These are phyloP conservation scores for Plasmodium knowlesi DNA, from an alignment of 169 alveolate genomes.

Conservation along the genomic window DNA sequence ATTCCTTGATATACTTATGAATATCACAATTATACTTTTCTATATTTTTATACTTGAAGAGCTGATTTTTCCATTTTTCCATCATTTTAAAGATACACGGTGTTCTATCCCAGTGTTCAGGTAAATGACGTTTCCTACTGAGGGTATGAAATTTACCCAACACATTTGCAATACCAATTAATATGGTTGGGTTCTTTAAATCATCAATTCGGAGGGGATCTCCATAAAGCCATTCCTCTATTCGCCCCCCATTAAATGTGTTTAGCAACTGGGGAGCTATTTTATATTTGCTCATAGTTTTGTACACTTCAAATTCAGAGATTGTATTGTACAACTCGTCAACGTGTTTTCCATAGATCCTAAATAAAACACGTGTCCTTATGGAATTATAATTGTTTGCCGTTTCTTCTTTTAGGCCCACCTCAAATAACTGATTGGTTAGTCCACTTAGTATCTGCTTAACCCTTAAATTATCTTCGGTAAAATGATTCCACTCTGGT, in stretches of 20 bases:
- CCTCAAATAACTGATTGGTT: conserved; percentile 81
- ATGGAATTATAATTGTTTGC: conserved; percentile 26
- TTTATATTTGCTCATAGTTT: conserved; percentile 78
- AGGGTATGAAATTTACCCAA: conserved; percentile 75
- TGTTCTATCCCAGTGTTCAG: conserved; percentile 78
- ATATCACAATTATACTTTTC: conserved; percentile 46
- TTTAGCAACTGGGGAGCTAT: conserved; percentile 82
- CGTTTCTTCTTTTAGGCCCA: conserved; percentile 65
- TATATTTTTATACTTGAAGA: conserved; percentile 35
- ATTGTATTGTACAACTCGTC: conserved; percentile 79
- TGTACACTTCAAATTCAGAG: conserved; percentile 82
- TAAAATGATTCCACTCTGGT: conserved; percentile 76
- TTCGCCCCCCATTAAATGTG: conserved; percentile 84
- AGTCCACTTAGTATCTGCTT: conserved; percentile 80
- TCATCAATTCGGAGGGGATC: conserved; percentile 78
- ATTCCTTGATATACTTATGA: conserved; percentile 44
- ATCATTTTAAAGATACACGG: conserved; percentile 73
- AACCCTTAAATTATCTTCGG: conserved; percentile 71
- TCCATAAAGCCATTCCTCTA: conserved; percentile 87
- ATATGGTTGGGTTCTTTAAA: conserved; percentile 77
- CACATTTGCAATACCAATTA: conserved; percentile 80
- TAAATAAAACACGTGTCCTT: conserved; percentile 76
- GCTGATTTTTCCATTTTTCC: conserved; percentile 71
- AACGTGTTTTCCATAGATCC: conserved; percentile 82
- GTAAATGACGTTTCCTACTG: conserved; percentile 27